Evolutionary conservation across 768 basidiomycete genomes (phyloP).

Genomic region (Clitopilus hobsonii): DNA sequence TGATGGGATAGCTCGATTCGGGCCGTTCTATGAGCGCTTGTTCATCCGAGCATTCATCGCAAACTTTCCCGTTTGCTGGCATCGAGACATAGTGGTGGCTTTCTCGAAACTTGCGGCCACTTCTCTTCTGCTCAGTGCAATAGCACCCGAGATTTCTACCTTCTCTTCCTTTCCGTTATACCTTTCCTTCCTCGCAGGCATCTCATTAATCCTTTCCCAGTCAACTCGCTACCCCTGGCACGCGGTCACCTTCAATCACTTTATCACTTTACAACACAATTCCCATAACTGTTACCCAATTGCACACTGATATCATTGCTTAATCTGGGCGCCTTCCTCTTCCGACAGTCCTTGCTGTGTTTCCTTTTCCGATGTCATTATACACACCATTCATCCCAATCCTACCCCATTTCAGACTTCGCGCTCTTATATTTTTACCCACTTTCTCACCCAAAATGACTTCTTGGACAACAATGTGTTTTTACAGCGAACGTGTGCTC

Average conservation of each 20-base stretch:
- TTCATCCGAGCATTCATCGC: too few relatives aligned
- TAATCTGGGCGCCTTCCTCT: background rate
- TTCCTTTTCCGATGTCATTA: background rate
- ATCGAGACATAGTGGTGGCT: too few relatives aligned
- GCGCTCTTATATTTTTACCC: background rate
- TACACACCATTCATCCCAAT: background rate
- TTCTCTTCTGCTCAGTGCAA: background rate
- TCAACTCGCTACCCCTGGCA: slow-evolving; percentile 1
- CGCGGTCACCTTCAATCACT: too few relatives aligned
- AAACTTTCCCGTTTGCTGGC: too few relatives aligned
- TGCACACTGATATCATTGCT: background rate
- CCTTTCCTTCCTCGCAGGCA: background rate
- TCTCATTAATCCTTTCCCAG: background rate
- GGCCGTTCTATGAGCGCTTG: too few relatives aligned
- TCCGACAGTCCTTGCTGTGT: background rate
- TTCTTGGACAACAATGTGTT: background rate
- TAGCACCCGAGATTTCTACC: too few relatives aligned
- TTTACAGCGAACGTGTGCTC: background rate
- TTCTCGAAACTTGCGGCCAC: too few relatives aligned
- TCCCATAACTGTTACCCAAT: background rate
- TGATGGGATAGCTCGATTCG: background rate
- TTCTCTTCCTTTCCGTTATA: background rate
- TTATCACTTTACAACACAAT: too few relatives aligned
- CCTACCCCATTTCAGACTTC: background rate
- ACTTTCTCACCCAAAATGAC: background rate